phyloP scores from a whole-genome alignment of 768 basidiomycete species.

The Boletales sp. region DNA sequence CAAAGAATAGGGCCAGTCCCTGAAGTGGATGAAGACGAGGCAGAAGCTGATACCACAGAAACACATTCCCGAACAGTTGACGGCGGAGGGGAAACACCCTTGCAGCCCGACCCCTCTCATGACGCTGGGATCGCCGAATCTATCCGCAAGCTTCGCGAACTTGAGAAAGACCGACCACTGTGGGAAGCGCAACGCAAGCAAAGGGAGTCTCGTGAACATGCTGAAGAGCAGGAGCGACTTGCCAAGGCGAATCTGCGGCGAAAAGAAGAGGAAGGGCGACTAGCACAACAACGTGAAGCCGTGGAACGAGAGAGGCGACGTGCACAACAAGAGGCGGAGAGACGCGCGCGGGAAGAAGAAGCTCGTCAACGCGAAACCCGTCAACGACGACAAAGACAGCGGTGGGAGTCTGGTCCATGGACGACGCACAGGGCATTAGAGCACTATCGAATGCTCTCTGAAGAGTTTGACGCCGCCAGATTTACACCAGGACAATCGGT shows the following conservation, averaged over 20 bases:
- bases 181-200: slow-evolving; percentile 55
- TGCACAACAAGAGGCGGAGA: slow-evolving; percentile 27
- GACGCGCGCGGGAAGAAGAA: slow-evolving; percentile 31
- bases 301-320: slow-evolving; percentile 21
- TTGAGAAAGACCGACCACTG: slow-evolving; percentile 58
- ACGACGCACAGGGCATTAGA: slow-evolving; percentile 64
- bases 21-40: slow-evolving; percentile 14
- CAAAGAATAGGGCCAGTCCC: slow-evolving; percentile 3
- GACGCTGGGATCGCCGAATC: slow-evolving; percentile 56
- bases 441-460: slow-evolving; percentile 57
- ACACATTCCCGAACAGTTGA: slow-evolving; percentile 3
- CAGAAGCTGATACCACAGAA: not conserved
- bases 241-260: slow-evolving; percentile 32
- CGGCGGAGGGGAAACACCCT: not conserved
- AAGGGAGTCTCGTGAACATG: slow-evolving; percentile 40
- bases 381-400: slow-evolving; percentile 46
- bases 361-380: slow-evolving; percentile 38
- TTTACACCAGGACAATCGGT: slow-evolving; percentile 52
- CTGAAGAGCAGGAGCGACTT: slow-evolving; percentile 40
- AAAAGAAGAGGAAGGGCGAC: slow-evolving; percentile 30
- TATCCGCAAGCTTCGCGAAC: slow-evolving; percentile 62
- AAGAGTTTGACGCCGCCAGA: slow-evolving; percentile 59
- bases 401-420: slow-evolving; percentile 63
- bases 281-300: slow-evolving; percentile 22
- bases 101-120: slow-evolving; percentile 37